Percentiles rank a stretch among this genome's conserved stretches.
phyloP scores from a whole-genome alignment of 345 rosid genomes.

The Citrus cavaleriei region DNA sequence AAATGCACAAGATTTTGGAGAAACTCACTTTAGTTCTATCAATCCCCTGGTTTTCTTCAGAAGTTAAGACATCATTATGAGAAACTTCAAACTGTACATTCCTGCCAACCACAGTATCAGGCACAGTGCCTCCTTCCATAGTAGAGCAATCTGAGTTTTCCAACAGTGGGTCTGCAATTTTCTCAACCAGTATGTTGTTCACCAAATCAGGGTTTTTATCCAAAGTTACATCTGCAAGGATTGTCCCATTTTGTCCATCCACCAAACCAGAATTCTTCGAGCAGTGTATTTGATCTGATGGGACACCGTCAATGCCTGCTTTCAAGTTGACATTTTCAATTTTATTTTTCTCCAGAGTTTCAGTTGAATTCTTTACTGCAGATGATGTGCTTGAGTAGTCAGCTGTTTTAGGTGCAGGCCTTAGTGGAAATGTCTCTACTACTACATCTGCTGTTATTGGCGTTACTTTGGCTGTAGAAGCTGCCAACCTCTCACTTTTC shows the following conservation, averaged over 20 bases:
- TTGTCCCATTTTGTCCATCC: slow-evolving; percentile 16
- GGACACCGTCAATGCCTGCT: slow-evolving; percentile 12
- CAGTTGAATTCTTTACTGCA: slow-evolving; percentile 7
- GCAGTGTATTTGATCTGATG: slow-evolving; percentile 5
- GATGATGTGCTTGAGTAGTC: slow-evolving; percentile 23
- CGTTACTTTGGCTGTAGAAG: slow-evolving; percentile 8
- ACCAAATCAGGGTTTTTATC: slow-evolving; percentile 10
- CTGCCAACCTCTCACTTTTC: slow-evolving; percentile 4
- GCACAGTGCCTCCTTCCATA: neutral
- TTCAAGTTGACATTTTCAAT: slow-evolving; percentile 18
- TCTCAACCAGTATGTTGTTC: slow-evolving; percentile 11
- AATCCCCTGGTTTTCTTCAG: slow-evolving; percentile 17
- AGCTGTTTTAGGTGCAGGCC: slow-evolving; percentile 26
- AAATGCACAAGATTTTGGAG: neutral
- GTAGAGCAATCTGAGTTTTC: slow-evolving; percentile 23
- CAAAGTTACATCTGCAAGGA: slow-evolving; percentile 2
- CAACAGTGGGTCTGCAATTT: slow-evolving; percentile 13
- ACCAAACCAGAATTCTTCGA: slow-evolving; percentile 15
- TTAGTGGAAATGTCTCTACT: slow-evolving; percentile 54
- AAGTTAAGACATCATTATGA: slow-evolving; percentile 13
- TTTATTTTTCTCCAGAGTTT: slow-evolving; percentile 19
- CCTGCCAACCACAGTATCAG: slow-evolving; percentile 11
- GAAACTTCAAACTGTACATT: slow-evolving; percentile 19
- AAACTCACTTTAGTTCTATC: slow-evolving; percentile 31
- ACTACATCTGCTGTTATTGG: slow-evolving; percentile 29